Evolutionary conservation across 495 filamentous ascomycete genomes (phyloP), one percentile per base, ranked within the genome.

Genomic region (Lindgomyces ingoldianus): DNA sequence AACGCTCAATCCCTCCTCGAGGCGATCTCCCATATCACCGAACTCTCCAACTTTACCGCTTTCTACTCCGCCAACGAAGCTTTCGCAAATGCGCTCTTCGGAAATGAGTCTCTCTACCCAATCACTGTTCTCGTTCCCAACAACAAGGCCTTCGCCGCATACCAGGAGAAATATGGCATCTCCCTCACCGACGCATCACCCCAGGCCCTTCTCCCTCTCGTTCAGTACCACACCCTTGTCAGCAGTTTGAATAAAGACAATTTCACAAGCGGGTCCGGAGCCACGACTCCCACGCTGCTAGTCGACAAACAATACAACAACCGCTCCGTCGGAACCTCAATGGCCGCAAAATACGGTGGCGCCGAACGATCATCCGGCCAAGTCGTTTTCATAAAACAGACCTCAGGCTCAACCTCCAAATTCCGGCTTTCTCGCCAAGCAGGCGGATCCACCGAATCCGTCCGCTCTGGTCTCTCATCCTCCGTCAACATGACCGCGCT

Each of bases 41-140:
- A 39, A n/a, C 51, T 67, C 30, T 67, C 58, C 10, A 62, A 67
- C 51, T 67, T 67, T 33, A 62, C 64, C 21, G 49, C 51, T 45
- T 67, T 67, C 53, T 62, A 57, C 50, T 26, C 62, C 29, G 18
- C 36, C n/a, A 67, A 67, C 52, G 19, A 11, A 12, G 44, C 24
- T 3, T 55, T 66, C 48, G 63, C 63, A 0, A 30, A 26, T 18
- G 33, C 42, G 19, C 16, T 67, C 50, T 57, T 62, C 64, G n/a
- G 24, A 21, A 62, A 62, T 36, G 19, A 49, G 46, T 55, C 64
- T 12, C 45, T 30, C 9, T 57, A 48, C n/a, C 64, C 57, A 8
- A 42, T 62, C 14, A 67, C 64, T 11, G 41, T 67, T 10, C 64
- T 67, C 12, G 42, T 62, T 11, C 64, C 64, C 1, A 50, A 39